Base-by-base conservation (phyloP, 352 stramenopile genomes). In the Globisporangium recalcitrans region DNA sequence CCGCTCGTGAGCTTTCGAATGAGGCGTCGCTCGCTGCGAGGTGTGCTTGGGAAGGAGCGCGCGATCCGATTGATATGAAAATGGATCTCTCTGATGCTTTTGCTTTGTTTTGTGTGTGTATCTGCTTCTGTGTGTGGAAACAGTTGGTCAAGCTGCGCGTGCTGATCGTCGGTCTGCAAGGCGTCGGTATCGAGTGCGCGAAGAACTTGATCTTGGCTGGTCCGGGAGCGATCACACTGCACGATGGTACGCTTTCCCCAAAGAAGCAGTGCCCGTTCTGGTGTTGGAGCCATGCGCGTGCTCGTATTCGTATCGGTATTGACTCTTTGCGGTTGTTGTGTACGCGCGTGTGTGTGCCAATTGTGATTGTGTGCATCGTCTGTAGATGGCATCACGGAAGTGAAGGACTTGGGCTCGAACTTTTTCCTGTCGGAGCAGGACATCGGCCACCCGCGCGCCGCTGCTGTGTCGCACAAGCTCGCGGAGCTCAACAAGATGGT, bases 131-230 rank as follows among this genome's bases (percentile, higher is more conserved):
- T 24, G 6, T 48, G 24, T 53, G n/a, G 5, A 40, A 21, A 16
- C 53, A 88, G 80, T 46, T 92, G 52, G 80, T 93, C 55, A 88
- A 87, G 68, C 70, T 96, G 13, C 82, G 87, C 63, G 84, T 96
- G 52, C 69, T 97, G 52, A 75, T 97, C 57, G 85, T 97, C 19
- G 87, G 87, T 19, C 69, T 97, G 58, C 87, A 90, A 61, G 74
- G 91, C 58, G 74, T 97, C 21, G 93, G 93, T 58, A 85, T 93
- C 24, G 93, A 98, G 67, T 91, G 75, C 47, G 86, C 88, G 56
- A 98, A 98, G 84, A 98, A 98, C 68, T 72, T 98, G 48, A 93
- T 96, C 51, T 78, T 98, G 27, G 90, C 91, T 11, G 93, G 93
- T 14, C 87, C 90, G 13, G 83, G 87, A 13, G 72, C 68, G 58